Evolutionary conservation across 805 yeast genomes (phyloP), one percentile per base, ranked within the genome.

Genomic region (Wickerhamomyces strasburgensis): DNA sequence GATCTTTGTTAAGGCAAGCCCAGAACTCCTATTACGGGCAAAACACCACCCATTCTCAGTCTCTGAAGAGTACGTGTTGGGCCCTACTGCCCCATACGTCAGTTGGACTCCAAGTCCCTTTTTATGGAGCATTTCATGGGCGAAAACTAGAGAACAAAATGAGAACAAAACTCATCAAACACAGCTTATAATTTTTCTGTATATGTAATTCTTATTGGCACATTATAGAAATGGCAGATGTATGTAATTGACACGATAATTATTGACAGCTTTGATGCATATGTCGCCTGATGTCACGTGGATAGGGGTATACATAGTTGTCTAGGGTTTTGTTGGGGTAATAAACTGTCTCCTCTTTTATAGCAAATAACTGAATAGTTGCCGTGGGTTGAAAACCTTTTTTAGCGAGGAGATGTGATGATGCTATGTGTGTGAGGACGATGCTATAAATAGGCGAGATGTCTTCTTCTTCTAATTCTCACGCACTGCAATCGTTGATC

Each of bases 91-190:
- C 1, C 77, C 77, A 41, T 62, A 65, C 2, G 65, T 46, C 27
- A 71, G 53, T 51, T 67, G 72, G 3, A 56, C 57, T 2, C 75
- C 75, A 14, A 63, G 51, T 6, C 67, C 69, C 19, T 53, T 44
- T 37, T 60, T 68, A 14, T 61, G 60, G 31, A 14, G 31, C 17
- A 19, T 17, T 19, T 21, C 21, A 19, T 17, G 31, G 21, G 15
- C n/a, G n/a, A n/a, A n/a, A n/a, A n/a, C n/a, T n/a, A n/a, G n/a
- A n/a, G n/a, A n/a, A n/a, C n/a, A n/a, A n/a, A n/a, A n/a, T n/a
- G n/a, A n/a, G n/a, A n/a, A n/a, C n/a, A n/a, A n/a, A n/a, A n/a
- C n/a, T n/a, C n/a, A n/a, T n/a, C n/a, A n/a, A n/a, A n/a, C n/a
- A n/a, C n/a, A n/a, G n/a, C n/a, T n/a, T n/a, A n/a, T n/a, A n/a